Base-by-base conservation (phyloP, 208 protist species). In the Leishmania martiniquensis region DNA sequence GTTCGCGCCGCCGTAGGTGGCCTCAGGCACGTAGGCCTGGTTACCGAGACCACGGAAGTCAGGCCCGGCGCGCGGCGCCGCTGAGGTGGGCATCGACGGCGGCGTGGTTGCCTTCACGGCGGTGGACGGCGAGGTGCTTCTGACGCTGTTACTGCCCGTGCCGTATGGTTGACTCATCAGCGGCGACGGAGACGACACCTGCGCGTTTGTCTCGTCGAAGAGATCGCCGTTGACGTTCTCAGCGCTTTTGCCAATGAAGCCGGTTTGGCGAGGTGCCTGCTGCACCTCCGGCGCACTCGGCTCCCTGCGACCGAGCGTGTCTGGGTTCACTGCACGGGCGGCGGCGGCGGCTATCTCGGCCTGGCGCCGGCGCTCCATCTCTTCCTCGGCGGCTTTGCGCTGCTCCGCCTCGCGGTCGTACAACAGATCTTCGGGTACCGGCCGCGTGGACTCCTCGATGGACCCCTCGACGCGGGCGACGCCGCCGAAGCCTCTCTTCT, bases 11-110 rank as follows among this genome's bases (percentile, higher is more conserved):
- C n/a, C 2, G 67, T 63, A 55, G 39, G 72, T 72, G 6, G 44
- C 54, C 25, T 91, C 82, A 17, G 86, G 84, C 54, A 82, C 78
- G 77, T 91, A 93, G 25, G 83, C 82, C 69, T 86, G 82, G 44
- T 82, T 91, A 22, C 92, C 92, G 52, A 90, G 44, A 60, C 92
- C 92, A 69, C 87, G 81, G 74, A 89, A 96, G 75, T 94, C 89
- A 44, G 86, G 87, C 25, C 89, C 91, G 5, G 77, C 79, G 47
- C 86, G 86, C 51, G 68, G 60, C 55, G 45, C 59, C 73, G 76
- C 39, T 4, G 76, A 15, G n/a, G 67, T 68, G 37, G 76, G 10
- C 52, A 59, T 63, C 13, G 67, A 32, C 25, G 37, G 13, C 32
- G 57, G 17, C 17, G 76, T 37, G 22, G 77, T 29, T 0, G 72